These are phyloP conservation scores for Boletus sp. DNA, from an alignment of 1,284 basidiomycete species.

Conservation along the genomic window DNA sequence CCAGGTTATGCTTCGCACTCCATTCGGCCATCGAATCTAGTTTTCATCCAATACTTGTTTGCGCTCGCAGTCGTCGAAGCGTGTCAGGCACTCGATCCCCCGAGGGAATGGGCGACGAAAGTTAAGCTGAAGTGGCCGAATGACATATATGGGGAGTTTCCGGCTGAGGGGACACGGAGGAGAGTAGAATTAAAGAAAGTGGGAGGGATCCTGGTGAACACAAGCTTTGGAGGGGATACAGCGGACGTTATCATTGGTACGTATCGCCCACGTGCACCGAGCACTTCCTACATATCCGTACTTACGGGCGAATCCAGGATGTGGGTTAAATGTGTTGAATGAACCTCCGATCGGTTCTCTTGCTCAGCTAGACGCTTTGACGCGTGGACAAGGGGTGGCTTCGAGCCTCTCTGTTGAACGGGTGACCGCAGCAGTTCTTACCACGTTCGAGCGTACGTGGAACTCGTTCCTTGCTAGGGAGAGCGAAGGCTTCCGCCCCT, in stretches of 20 bases:
- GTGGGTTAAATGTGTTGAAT: conserved; percentile 87
- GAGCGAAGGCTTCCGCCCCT: conserved; percentile 68
- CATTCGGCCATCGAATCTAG: conserved; percentile 66
- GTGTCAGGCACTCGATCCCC: conserved; percentile 51
- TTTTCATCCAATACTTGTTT: conserved; percentile 95
- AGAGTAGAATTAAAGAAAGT: conserved; percentile 56
- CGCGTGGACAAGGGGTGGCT: conserved; percentile 18
- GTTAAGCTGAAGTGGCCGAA: conserved; percentile 97
- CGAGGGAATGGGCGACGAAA: conserved; percentile 43
- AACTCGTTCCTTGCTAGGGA: conserved; percentile 51
- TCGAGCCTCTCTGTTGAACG: conserved; percentile 62
- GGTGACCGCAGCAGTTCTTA: conserved; percentile 73
- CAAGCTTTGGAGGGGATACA: conserved; percentile 69
- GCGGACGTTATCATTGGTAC: conserved; percentile 80
- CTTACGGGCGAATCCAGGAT: conserved; percentile 50
- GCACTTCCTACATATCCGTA: not conserved
- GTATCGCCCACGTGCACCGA: conserved; percentile 20
- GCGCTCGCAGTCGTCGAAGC: conserved; percentile 89
- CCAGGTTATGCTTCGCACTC: conserved; percentile 8
- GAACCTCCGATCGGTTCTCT: conserved; percentile 82
- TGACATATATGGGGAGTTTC: conserved; percentile 80
- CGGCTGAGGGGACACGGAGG: conserved; percentile 42
- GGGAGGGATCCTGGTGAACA: conserved; percentile 90
- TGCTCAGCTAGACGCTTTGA: conserved; percentile 54
- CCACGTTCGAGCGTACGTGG: conserved; percentile 83